Evolutionary conservation across 2,329 filamentous ascomycete genomes (phyloP).

Genomic region (Neofusicoccum umdonicola): DNA sequence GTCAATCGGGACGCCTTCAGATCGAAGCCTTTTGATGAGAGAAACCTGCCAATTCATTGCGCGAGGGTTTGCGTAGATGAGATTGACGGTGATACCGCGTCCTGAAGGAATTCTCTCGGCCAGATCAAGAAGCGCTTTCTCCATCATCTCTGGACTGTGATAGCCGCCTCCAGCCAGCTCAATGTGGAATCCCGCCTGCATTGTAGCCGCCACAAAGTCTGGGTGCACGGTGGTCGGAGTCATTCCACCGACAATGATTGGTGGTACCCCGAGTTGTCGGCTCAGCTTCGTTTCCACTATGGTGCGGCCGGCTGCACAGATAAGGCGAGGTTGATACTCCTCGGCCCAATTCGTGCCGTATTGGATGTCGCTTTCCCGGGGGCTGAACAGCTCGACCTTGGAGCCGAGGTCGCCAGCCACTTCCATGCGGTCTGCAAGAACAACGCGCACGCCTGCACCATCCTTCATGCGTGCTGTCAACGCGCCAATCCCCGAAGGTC

Average conservation of each 20-base stretch:
- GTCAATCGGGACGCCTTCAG: constrained; percentile 86
- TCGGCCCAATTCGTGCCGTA: not conserved
- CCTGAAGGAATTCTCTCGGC: constrained; percentile 80
- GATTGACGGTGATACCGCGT: constrained; percentile 82
- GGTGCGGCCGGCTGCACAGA: constrained; percentile 13
- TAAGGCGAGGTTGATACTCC: not conserved
- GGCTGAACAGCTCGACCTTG: constrained; percentile 22
- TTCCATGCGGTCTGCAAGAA: constrained; percentile 20
- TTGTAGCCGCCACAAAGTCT: constrained; percentile 91
- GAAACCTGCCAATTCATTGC: constrained; percentile 94
- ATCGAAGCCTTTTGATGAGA: constrained; percentile 72
- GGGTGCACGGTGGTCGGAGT: constrained; percentile 84
- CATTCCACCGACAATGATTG: constrained; percentile 91
- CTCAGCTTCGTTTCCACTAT: constrained; percentile 60
- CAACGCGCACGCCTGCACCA: constrained; percentile 22
- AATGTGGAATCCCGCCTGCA: constrained; percentile 93
- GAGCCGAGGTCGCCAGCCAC: constrained; percentile 20
- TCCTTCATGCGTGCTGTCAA: constrained; percentile 22
- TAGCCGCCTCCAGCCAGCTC: constrained; percentile 89
- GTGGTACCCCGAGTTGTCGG: constrained; percentile 79
- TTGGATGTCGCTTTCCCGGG: not conserved
- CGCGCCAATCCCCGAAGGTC: constrained; percentile 23
- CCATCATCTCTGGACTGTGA: constrained; percentile 80
- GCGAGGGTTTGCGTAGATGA: constrained; percentile 87
- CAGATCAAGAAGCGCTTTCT: constrained; percentile 77